Evolutionary conservation across 208 protist species (phyloP).

Genomic region (Trypanosomatidae sp.): DNA sequence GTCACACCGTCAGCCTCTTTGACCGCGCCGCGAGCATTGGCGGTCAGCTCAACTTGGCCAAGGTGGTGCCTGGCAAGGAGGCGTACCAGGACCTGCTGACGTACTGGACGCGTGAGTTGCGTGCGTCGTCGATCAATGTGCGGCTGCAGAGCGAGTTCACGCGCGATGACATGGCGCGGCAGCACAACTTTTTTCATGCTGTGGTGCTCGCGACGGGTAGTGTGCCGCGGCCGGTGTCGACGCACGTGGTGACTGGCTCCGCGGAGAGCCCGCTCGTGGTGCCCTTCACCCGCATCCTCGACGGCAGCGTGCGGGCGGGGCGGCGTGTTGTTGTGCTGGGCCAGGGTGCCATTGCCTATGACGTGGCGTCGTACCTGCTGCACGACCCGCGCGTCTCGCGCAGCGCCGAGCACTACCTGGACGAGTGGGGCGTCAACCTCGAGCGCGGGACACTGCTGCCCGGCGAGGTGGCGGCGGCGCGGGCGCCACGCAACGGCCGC

Average conservation of each 20-base stretch:
- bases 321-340: constrained; percentile 71
- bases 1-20: constrained; percentile 87
- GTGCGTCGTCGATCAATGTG: constrained; percentile 66
- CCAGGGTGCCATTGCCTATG: constrained; percentile 75
- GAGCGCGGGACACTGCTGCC: constrained; percentile 26
- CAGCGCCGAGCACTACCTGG: constrained; percentile 34
- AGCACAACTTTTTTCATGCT: constrained; percentile 76
- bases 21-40: constrained; percentile 64
- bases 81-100: constrained; percentile 81
- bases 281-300: constrained; percentile 58
- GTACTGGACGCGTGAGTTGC: constrained; percentile 84
- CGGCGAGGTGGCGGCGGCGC: constrained; percentile 6
- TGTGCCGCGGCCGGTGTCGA: constrained; percentile 43
- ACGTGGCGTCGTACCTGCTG: constrained; percentile 73
- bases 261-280: constrained; percentile 51
- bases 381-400: constrained; percentile 77
- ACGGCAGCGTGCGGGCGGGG: constrained; percentile 62
- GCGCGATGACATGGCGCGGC: constrained; percentile 55
- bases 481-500: constrained; percentile 56
- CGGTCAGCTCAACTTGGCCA: constrained; percentile 90
- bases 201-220: constrained; percentile 64
- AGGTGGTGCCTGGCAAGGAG: constrained; percentile 90
- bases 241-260: constrained; percentile 50
- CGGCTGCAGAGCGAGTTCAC: constrained; percentile 61
- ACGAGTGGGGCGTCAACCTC: constrained; percentile 81